Evolutionary conservation across 169 alveolate genomes (phyloP).

Genomic region (Prorocentrum cordatum): DNA sequence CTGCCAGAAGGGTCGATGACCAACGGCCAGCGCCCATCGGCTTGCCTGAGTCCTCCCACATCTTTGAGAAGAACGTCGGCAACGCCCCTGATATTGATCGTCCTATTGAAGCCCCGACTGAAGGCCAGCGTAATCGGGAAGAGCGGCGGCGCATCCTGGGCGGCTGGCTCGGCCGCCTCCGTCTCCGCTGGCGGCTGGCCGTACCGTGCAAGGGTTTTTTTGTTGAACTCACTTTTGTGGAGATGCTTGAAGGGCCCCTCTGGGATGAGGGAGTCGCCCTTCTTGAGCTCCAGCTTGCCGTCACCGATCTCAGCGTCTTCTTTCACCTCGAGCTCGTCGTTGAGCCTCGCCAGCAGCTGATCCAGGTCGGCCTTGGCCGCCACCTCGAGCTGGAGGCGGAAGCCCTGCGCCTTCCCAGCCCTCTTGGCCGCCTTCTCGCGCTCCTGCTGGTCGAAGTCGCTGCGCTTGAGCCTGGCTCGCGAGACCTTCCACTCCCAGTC

Average conservation of each 20-base stretch:
- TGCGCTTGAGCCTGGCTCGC: slow-evolving; percentile 50
- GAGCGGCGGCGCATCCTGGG: neutral
- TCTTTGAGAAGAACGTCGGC: slow-evolving; percentile 47
- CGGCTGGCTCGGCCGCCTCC: neutral
- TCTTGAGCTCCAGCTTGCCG: neutral
- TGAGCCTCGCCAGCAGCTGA: neutral
- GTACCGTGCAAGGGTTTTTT: neutral
- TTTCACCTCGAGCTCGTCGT: neutral
- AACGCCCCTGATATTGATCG: slow-evolving; percentile 22
- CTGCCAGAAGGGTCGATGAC: slow-evolving; percentile 60
- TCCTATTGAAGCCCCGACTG: slow-evolving; percentile 25
- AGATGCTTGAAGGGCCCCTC: slow-evolving; percentile 22
- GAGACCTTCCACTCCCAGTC: slow-evolving; percentile 64
- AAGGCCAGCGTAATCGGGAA: slow-evolving; percentile 18
- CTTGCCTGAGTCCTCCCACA: slow-evolving; percentile 27
- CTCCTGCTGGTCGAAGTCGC: slow-evolving; percentile 26
- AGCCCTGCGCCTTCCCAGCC: slow-evolving; percentile 47
- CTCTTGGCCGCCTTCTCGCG: slow-evolving; percentile 48
- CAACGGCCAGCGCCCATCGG: slow-evolving; percentile 37
- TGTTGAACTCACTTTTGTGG: slow-evolving; percentile 22
- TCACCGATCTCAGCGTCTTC: neutral
- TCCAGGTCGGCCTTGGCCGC: slow-evolving; percentile 4
- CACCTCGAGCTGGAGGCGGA: slow-evolving; percentile 3
- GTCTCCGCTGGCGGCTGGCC: neutral
- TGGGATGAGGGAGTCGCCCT: slow-evolving; percentile 18